Percentiles rank a stretch among this genome's conserved stretches.
These are phyloP conservation scores for Claviceps fusiformis DNA, from an alignment of 2,329 filamentous ascomycete genomes.

Conservation along the genomic window DNA sequence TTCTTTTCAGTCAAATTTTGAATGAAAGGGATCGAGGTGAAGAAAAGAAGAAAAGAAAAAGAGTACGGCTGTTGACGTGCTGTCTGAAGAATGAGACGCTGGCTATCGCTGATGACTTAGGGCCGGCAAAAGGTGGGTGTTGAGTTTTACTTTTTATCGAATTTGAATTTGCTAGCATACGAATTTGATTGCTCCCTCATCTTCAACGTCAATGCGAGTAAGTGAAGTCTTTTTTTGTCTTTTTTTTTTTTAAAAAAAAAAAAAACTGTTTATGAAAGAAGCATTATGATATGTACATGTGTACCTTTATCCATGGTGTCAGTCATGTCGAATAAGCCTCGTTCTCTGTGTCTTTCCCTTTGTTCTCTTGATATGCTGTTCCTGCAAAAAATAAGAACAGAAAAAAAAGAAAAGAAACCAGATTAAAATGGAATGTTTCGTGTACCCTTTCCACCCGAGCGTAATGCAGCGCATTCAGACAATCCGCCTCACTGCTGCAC, in stretches of 20 bases:
- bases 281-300: neutral
- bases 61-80: neutral
- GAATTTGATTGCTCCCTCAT: neutral
- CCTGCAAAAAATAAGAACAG: no score
- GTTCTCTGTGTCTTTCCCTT: neutral
- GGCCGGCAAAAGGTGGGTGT: no score
- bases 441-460: neutral
- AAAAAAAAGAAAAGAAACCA: neutral
- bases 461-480: neutral
- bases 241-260: no score
- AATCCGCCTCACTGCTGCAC: slow-evolving; percentile 51
- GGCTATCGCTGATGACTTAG: neutral
- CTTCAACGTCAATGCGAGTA: neutral
- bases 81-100: neutral
- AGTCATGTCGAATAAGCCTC: neutral
- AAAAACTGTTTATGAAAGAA: neutral
- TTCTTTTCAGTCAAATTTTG: neutral
- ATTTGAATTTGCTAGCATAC: neutral
- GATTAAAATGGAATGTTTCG: neutral
- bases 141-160: neutral
- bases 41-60: neutral
- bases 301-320: no score
- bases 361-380: neutral
- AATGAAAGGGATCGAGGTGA: no score
- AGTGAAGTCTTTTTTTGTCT: neutral